Evolutionary conservation across 257 asterid genomes (phyloP).

Genomic region (Nicotiana noctiflora): DNA sequence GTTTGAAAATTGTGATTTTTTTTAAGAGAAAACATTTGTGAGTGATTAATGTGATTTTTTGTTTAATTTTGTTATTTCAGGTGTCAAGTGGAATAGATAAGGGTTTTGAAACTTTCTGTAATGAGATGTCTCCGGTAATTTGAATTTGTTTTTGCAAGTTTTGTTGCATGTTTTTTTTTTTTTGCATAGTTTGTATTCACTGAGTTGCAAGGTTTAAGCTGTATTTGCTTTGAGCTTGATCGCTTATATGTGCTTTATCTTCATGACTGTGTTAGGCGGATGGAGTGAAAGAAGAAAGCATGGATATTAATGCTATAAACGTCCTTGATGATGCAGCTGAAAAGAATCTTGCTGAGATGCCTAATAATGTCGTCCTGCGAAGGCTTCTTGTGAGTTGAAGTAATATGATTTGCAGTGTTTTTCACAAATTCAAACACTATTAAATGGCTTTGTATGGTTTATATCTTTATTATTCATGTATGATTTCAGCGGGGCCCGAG

Average conservation of each 20-base stretch:
- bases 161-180: neutral
- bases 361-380: constrained; percentile 58
- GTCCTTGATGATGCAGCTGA: constrained; percentile 28
- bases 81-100: constrained; percentile 38
- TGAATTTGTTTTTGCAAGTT: neutral
- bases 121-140: constrained; percentile 55
- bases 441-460: constrained; percentile 18
- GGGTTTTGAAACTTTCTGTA: constrained; percentile 48
- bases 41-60: constrained; percentile 4
- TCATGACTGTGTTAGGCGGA: constrained; percentile 38
- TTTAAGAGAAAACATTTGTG: neutral
- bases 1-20: neutral
- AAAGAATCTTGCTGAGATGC: constrained; percentile 33
- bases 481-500: constrained; percentile 93
- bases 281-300: constrained; percentile 24
- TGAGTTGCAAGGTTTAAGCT: neutral
- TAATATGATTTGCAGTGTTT: constrained; percentile 28
- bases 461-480: constrained; percentile 23
- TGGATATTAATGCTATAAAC: constrained; percentile 26
- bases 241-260: neutral
- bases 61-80: constrained; percentile 19
- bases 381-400: constrained; percentile 95
- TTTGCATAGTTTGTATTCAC: neutral
- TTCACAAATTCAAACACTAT: constrained; percentile 21
- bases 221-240: neutral